phyloP scores from a whole-genome alignment of 805 yeast species.

The Hanseniaspora mollemarum region DNA sequence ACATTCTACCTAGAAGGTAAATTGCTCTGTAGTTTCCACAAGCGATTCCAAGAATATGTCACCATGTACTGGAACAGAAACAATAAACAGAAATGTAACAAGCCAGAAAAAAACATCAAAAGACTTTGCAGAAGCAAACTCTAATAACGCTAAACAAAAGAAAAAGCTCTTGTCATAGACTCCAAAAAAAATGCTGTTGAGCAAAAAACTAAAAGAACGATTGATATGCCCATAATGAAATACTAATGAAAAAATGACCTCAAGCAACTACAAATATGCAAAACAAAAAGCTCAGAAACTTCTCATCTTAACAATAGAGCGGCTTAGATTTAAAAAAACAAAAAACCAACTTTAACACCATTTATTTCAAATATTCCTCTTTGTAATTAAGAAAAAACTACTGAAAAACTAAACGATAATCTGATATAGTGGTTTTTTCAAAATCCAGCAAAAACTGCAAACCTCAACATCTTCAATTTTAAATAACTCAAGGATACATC shows the following conservation, averaged over 20 bases:
- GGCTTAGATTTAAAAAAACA: not conserved
- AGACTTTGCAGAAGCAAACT: not conserved
- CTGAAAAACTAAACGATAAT: not conserved
- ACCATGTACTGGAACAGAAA: not conserved
- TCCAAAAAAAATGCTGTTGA: not conserved
- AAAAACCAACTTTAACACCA: not conserved
- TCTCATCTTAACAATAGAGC: not conserved
- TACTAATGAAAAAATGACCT: not conserved
- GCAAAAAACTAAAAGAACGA: not conserved
- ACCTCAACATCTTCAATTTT: not conserved
- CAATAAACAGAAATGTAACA: not conserved
- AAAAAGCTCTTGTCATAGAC: not conserved
- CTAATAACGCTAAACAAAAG: not conserved
- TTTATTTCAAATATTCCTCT: not conserved
- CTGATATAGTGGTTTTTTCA: not conserved
- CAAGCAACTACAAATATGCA: constrained; percentile 1
- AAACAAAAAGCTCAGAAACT: not conserved
- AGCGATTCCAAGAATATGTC: not conserved
- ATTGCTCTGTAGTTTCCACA: not conserved
- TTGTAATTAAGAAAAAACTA: not conserved
- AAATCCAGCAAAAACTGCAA: not conserved
- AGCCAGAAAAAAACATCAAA: not conserved
- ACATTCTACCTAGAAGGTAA: not conserved
- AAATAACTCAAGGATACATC: not conserved
- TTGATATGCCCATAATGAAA: not conserved